Conservation (phyloP, 2,329 filamentous ascomycete genomes). For the Capronia epimyces region DNA sequence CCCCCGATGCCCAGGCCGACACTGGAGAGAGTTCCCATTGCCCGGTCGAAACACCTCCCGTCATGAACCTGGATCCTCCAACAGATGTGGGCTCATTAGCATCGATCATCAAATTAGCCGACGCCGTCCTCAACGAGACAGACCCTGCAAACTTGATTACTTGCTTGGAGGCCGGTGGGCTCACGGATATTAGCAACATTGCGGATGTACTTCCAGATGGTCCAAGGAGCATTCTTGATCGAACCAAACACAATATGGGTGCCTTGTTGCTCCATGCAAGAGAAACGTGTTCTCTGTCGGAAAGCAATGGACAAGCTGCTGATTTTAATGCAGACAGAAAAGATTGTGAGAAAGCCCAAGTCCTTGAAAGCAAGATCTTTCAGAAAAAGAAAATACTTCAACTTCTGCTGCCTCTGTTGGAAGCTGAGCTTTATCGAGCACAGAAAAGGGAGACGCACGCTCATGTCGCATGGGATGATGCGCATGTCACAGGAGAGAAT, state of each 20-base stretch:
- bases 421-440: not conserved
- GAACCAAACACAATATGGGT: constrained; percentile 2
- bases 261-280: not conserved
- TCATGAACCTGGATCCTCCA: not conserved
- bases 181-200: not conserved
- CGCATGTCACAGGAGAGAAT: too few relatives aligned
- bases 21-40: not conserved
- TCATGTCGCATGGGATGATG: not conserved
- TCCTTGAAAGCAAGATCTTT: not conserved
- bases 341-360: not conserved
- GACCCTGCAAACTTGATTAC: not conserved
- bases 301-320: not conserved
- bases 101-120: not conserved
- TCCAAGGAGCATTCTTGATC: not conserved
- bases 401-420: not conserved
- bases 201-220: not conserved
- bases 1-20: not conserved
- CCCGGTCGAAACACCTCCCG: not conserved
- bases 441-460: not conserved
- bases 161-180: not conserved
- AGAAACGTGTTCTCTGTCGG: not conserved
- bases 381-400: constrained; percentile 1
- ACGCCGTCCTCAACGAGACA: not conserved
- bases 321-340: not conserved
- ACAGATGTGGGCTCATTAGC: not conserved